These are phyloP conservation scores for Aegilops speltoides DNA, from an alignment of 176 grass and related monocot species.

Conservation along the genomic window DNA sequence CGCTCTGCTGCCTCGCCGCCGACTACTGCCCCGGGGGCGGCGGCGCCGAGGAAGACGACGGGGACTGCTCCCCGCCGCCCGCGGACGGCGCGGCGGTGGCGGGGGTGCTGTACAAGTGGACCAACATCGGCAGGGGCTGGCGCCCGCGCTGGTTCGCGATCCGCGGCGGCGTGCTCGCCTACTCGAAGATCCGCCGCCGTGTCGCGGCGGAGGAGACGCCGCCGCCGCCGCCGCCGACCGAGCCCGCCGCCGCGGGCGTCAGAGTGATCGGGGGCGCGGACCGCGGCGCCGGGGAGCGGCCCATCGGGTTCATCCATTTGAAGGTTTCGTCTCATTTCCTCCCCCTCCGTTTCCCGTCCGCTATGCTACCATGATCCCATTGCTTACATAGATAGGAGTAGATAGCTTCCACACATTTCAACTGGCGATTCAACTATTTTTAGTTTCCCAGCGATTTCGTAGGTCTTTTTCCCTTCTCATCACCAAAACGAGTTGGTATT, in stretches of 20 bases:
- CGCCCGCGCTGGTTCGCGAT: conserved; percentile 85
- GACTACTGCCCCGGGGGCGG: conserved; percentile 45
- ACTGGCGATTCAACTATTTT: background rate
- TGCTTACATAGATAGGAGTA: no score
- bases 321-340: conserved; percentile 50
- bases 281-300: conserved; percentile 40
- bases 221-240: background rate
- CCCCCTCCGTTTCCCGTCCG: background rate
- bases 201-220: background rate
- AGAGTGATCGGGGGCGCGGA: conserved; percentile 59
- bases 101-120: conserved; percentile 90
- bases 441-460: background rate
- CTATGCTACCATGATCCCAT: background rate
- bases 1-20: conserved; percentile 84
- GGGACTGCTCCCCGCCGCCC: background rate
- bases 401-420: conserved; percentile 1
- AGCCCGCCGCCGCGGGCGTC: background rate
- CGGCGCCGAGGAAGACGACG: background rate
- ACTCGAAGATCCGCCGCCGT: conserved; percentile 77
- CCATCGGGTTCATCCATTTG: conserved; percentile 65
- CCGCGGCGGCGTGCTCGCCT: conserved; percentile 73
- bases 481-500: background rate
- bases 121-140: conserved; percentile 91
- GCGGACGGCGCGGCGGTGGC: conserved; percentile 39
- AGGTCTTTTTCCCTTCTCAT: background rate